These are phyloP conservation scores for Ceratobasidium sp. DNA, from an alignment of 1,284 basidiomycete genomes.

Conservation along the genomic window DNA sequence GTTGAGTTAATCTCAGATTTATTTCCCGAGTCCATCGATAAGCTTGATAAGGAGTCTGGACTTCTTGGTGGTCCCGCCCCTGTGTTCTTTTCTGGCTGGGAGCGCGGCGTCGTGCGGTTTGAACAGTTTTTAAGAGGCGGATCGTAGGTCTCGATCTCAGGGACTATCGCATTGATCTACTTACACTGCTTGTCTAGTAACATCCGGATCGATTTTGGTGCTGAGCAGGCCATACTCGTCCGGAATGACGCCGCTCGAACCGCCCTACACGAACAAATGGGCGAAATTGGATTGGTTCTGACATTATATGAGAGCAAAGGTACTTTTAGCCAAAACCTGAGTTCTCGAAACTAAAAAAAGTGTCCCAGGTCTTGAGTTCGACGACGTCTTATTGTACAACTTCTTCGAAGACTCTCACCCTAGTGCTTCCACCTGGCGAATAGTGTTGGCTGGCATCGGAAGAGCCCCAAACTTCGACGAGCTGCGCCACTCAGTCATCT, in stretches of 20 bases:
- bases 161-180: too few relatives aligned
- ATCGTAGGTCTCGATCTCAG: conserved; percentile 9
- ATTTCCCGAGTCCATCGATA: conserved; percentile 71
- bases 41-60: conserved; percentile 40
- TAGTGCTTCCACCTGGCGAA: conserved; percentile 20
- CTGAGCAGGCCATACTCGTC: conserved; percentile 60
- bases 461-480: conserved; percentile 19
- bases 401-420: conserved; percentile 40
- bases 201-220: conserved; percentile 40
- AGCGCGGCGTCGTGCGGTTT: conserved; percentile 59
- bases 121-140: conserved; percentile 52
- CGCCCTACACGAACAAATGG: conserved; percentile 60
- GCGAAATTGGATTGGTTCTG: conserved; percentile 69
- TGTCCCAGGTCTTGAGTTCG: conserved; percentile 42
- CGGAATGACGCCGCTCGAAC: conserved; percentile 62
- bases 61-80: conserved; percentile 62
- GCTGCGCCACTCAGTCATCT: conserved; percentile 36
- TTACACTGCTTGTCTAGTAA: conserved; percentile 1
- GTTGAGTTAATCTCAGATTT: conserved; percentile 61
- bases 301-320: conserved; percentile 78
- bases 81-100: conserved; percentile 63
- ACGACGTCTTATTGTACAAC: conserved; percentile 42
- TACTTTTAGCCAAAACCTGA: conserved; percentile 51
- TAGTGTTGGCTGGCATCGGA: conserved; percentile 18
- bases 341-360: not conserved